Percentiles rank a stretch among this genome's conserved stretches.
These are phyloP conservation scores for Flaveria sonorensis DNA, from an alignment of 129 eudicot species.

Conservation along the genomic window DNA sequence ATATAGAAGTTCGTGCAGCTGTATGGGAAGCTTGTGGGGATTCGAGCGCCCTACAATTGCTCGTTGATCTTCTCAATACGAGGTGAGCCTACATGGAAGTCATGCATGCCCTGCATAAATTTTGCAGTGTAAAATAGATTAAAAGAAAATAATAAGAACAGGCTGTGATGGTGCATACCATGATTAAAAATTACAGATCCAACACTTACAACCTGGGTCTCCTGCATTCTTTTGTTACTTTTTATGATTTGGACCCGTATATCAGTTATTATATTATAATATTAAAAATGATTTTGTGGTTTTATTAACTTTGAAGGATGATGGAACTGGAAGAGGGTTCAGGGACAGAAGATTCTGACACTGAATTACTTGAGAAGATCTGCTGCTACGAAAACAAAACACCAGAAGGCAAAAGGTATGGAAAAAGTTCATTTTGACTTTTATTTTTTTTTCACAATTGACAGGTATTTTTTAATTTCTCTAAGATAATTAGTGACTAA, in stretches of 20 bases:
- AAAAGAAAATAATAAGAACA: not conserved
- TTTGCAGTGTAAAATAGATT: not conserved
- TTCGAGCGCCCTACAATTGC: constrained; percentile 84
- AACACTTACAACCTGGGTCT: not conserved
- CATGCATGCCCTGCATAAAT: not conserved
- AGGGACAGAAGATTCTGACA: constrained; percentile 71
- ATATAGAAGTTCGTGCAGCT: constrained; percentile 85
- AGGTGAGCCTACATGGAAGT: constrained; percentile 43
- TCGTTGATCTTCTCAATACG: constrained; percentile 81
- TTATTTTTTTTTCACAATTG: constrained; percentile 22
- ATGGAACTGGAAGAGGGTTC: constrained; percentile 94
- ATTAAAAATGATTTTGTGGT: not conserved
- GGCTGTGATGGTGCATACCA: not conserved
- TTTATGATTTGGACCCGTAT: not conserved
- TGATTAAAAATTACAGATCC: not conserved
- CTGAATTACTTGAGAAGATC: constrained; percentile 55
- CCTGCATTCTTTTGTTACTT: not conserved
- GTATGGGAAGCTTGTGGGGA: constrained; percentile 96
- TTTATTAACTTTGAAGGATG: constrained; percentile 50
- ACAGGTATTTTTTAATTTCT: not conserved
- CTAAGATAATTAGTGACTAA: not conserved
- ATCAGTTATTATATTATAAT: not conserved
- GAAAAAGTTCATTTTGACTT: not conserved
- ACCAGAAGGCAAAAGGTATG: constrained; percentile 53
- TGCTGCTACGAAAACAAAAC: constrained; percentile 29